Percentiles rank a stretch among this genome's conserved stretches.
Evolutionary conservation across 257 asterid genomes (phyloP).

Genomic region (Rubia yunnanensis): DNA sequence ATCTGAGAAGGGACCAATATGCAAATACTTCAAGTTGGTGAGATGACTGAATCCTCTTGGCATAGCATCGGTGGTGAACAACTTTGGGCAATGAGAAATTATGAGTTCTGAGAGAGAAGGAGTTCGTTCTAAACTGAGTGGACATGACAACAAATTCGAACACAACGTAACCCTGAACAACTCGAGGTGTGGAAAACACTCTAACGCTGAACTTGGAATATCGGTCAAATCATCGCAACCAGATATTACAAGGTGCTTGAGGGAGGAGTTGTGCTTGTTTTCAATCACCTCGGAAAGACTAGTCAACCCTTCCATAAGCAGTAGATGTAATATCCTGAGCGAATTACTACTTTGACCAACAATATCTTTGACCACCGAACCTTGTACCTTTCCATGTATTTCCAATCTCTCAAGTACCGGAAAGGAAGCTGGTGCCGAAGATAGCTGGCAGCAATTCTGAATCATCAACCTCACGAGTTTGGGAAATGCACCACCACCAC

Average conservation of each 20-base stretch:
- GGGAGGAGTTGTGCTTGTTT: neutral
- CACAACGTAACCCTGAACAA: accelerated
- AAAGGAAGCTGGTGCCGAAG: neutral
- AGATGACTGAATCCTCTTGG: slow-evolving; percentile 2
- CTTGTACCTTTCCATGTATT: neutral
- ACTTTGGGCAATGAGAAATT: slow-evolving; percentile 1
- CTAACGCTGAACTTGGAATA: neutral
- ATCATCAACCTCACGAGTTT: neutral
- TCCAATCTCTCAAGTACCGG: neutral
- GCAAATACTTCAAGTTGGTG: neutral
- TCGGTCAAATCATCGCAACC: neutral
- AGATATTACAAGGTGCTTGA: neutral
- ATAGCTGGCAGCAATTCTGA: neutral
- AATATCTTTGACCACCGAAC: neutral
- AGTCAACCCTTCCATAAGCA: neutral
- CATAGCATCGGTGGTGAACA: neutral
- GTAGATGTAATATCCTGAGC: neutral
- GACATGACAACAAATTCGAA: neutral
- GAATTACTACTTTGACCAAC: neutral
- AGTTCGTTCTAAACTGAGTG: neutral
- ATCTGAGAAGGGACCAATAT: no score
- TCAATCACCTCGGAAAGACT: neutral
- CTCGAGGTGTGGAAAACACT: neutral
- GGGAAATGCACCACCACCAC: no score
- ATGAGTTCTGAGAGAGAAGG: neutral